Evolutionary conservation across 2,329 filamentous ascomycete species (phyloP), one percentile per base, ranked within the genome.

Genomic region (Ophiocordyceps polyrhachis-furcata): DNA sequence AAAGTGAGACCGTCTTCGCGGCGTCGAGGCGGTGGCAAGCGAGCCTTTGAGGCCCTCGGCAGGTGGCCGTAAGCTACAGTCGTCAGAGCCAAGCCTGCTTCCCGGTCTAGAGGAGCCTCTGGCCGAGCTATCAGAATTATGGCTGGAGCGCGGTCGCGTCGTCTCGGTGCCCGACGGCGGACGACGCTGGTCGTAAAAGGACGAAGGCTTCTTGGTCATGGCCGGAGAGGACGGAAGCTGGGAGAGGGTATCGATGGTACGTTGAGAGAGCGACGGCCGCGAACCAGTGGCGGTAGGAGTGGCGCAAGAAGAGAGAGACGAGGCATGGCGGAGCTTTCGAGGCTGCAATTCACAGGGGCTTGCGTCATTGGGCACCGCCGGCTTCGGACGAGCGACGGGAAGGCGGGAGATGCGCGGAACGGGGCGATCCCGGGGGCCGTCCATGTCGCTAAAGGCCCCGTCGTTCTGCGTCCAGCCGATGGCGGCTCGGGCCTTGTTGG

Each of bases 181-280:
- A 7, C 73, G 72, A n/a, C 78, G 69, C 2, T 68, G 62, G 43
- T 76, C 78, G 56, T 83, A 91, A 58, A 93, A 87, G 45, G 74
- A 77, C 0, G 84, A 85, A 9, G 73, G 67, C 45, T 78, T 75
- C 47, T 76, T 75, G 44, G 70, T 74, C 41, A 82, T 60, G 0
- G 74, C 75, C 5, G 88, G 87, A 1, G 87, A 91, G 0, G 83
- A 77, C 0, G 87, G 83, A 28, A 94, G 66, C 42, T 78, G 74
- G 3, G 86, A 73, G 6, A 95, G 65, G 0, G 85, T 93, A 58
- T 93, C 85, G 40, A 93, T 79, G 0, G 88, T 93, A 47, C 89
- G 71, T 53, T 95, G 88, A 0, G 82, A 78, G 4, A 95, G 67
- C 0, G 84, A 88, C 44, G 73, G 68, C 44, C 63, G 55, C 29